Evolutionary conservation across 192 early-diverging fungal species (phyloP), one percentile per base, ranked within the genome.

Genomic region (Linnemannia schmuckeri): DNA sequence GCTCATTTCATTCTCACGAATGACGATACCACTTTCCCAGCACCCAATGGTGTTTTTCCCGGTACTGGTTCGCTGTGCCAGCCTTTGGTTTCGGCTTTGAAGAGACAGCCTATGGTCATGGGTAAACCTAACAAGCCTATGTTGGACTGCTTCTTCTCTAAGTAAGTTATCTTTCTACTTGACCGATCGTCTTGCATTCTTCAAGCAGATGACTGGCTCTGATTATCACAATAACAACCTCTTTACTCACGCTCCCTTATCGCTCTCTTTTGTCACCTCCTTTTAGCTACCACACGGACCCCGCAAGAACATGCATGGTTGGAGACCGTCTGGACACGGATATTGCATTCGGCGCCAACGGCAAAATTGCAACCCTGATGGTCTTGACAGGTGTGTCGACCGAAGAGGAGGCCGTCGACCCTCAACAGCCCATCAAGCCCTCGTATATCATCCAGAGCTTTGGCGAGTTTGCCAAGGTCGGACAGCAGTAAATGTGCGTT

Each of bases 291-390:
- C 91, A 94, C 70, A 91, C 99, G 6, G 95, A 99, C 76, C 94
- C 92, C 1, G 70, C 88, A 17, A 90, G 95, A 66, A 97, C 97
- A 8, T 97, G 96, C 89, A 99, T 99, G 98, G 94, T 99, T 57
- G 98, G 98, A 37, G 98, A 99, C 85, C 91, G 97, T 38, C 89
- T 99, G 52, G 96, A 98, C 88, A 99, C 98, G 6, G 98, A 99
- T 88, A 97, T 99, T 80, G 93, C 93, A 42, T 99, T 99, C 90
- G 98, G 98, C 46, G 93, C 94, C 70, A 82, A 93, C 27, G 97
- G 97, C 78, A 94, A 95, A n/a, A 85, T 97, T 42, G 92, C 90
- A 69, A 99, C 98, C 0, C 88, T 99, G 76, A 93, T 96, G 73
- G 98, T 99, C 37, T 90, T 99, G 88, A 98, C 98, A 12, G 97